Conservation (phyloP, 1,139 yeast species). For the Suhomyces atakaporum region DNA sequence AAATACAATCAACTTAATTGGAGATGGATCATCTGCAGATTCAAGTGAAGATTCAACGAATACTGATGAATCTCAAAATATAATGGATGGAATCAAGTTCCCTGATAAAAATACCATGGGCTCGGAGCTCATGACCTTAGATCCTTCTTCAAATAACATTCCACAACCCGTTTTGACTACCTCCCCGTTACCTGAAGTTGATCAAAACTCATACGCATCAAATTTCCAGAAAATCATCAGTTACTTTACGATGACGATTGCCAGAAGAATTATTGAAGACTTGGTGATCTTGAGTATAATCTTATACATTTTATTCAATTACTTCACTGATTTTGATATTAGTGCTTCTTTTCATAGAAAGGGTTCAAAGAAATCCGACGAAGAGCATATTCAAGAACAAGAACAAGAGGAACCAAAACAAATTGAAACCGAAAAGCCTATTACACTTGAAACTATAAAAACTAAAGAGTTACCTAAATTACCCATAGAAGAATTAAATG, state of each 20-base stretch:
- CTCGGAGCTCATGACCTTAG: slow-evolving; percentile 15
- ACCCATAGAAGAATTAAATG: neutral
- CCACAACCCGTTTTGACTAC: neutral
- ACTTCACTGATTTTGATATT: slow-evolving; percentile 7
- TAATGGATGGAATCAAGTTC: slow-evolving; percentile 43
- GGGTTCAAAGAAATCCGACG: slow-evolving; percentile 1
- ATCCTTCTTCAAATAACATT: slow-evolving; percentile 8
- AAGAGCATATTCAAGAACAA: neutral
- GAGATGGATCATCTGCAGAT: slow-evolving; percentile 9
- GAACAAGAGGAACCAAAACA: neutral
- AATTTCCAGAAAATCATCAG: slow-evolving; percentile 5
- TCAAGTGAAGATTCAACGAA: slow-evolving; percentile 19
- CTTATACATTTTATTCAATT: slow-evolving; percentile 13
- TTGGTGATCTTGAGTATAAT: slow-evolving; percentile 25
- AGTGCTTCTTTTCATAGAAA: slow-evolving; percentile 2
- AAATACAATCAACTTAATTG: slow-evolving; percentile 9
- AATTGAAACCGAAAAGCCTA: neutral
- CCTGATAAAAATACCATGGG: slow-evolving; percentile 21
- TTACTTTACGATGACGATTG: slow-evolving; percentile 14
- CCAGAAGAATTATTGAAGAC: slow-evolving; percentile 36
- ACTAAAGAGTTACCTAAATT: slow-evolving; percentile 9
- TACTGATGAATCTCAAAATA: slow-evolving; percentile 10
- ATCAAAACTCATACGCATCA: neutral
- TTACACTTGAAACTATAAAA: neutral
- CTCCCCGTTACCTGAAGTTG: neutral